Base-by-base conservation (phyloP, 306 rosid species). In the Medicago arabica region DNA sequence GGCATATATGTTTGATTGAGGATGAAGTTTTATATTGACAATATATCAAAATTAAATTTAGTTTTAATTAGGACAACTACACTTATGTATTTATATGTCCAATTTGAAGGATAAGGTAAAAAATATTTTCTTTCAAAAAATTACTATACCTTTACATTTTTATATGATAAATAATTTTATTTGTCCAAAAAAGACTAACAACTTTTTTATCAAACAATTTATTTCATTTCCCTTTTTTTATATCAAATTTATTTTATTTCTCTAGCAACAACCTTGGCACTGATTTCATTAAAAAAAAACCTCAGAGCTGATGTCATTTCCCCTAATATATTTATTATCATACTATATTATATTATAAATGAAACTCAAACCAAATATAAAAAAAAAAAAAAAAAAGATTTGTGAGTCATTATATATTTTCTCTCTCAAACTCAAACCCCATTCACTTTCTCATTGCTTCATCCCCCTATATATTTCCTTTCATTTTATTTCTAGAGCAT, bases 331-430 rank as follows among this genome's bases (percentile, higher is more conserved):
- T 15, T 36, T 18, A 0, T 69, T 15, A 46, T 46, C 6, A 46
- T 66, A n/a, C n/a, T 1, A 21, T 21, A 31, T 6, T 5, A 31
- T 31, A 31, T 31, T 31, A 60, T 80, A 54, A 25, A 25, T 28
- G 68, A 66, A 79, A 55, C 43, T 39, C 41, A 50, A 50, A 8
- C 19, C 19, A 8, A 50, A 69, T 64, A 46, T 74, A 77, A 81
- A 78, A 77, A 80, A 79, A 81, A 80, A 77, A 80, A 86, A 80
- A 7, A 47, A 57, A 50, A 81, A 28, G 74, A 39, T 81, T 78
- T 51, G 74, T 78, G 61, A 55, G 15, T 63, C 13, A 47, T 46
- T 14, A 39, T 13, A 28, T 21, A 21, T 28, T 28, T 43, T n/a
- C 31, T 53, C 5, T 49, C 34, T 18, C 14, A 12, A 13, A 46